These are phyloP conservation scores for Pleomassaria siparia DNA, from an alignment of 2,329 filamentous ascomycete genomes.

Conservation along the genomic window DNA sequence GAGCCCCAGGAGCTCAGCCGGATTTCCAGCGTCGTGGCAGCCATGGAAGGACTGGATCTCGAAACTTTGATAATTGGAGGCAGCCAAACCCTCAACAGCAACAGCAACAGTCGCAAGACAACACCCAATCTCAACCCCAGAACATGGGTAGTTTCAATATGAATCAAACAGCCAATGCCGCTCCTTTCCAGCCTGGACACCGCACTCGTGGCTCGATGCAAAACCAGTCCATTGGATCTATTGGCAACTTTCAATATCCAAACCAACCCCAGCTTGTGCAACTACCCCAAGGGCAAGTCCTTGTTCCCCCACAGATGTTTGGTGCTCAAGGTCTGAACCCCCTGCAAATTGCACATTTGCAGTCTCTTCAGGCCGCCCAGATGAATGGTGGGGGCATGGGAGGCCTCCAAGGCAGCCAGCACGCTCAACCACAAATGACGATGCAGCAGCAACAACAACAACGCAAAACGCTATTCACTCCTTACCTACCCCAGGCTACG, in stretches of 20 bases:
- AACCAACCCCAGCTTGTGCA: conserved; percentile 86
- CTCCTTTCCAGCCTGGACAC: conserved; percentile 89
- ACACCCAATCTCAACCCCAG: conserved; percentile 47
- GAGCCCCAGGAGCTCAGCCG: conserved; percentile 53
- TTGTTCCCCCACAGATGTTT: conserved; percentile 82
- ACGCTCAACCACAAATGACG: conserved; percentile 65
- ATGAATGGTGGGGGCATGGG: conserved; percentile 72
- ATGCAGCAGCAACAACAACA: conserved; percentile 79
- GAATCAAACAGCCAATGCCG: conserved; percentile 68
- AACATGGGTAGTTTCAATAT: conserved; percentile 67
- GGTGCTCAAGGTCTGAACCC: conserved; percentile 82
- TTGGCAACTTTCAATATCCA: conserved; percentile 87
- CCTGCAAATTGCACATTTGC: conserved; percentile 84
- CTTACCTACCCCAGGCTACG: conserved; percentile 92
- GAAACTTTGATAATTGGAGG: conserved; percentile 99
- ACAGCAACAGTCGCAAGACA: conserved; percentile 50
- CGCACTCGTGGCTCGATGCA: conserved; percentile 76
- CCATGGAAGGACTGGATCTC: conserved; percentile 79
- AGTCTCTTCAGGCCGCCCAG: conserved; percentile 87
- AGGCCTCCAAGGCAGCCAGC: conserved; percentile 68
- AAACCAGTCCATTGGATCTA: conserved; percentile 76
- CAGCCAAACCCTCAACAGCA: conserved; percentile 66
- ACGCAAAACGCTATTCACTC: conserved; percentile 97
- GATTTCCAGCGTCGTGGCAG: conserved; percentile 79
- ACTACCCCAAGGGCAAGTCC: conserved; percentile 78